Evolutionary conservation across 2,329 filamentous ascomycete species (phyloP).

Genomic region (Stagonosporopsis vannaccii): DNA sequence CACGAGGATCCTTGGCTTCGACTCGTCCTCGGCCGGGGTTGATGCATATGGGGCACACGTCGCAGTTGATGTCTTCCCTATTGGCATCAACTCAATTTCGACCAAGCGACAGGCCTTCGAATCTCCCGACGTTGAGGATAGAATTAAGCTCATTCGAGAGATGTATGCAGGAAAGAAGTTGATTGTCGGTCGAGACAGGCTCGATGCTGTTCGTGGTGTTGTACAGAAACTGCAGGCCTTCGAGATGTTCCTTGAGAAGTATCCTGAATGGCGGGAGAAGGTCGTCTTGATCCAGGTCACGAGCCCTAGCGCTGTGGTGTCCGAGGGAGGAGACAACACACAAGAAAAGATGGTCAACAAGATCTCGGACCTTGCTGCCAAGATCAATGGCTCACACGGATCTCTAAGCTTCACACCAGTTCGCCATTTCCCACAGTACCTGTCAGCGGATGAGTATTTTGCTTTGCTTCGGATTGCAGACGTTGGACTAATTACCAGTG

Average conservation of each 20-base stretch:
- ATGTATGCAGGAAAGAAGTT: slow-evolving; percentile 91
- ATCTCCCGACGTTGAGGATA: slow-evolving; percentile 73
- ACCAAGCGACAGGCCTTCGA: slow-evolving; percentile 79
- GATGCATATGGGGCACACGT: slow-evolving; percentile 89
- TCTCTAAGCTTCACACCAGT: slow-evolving; percentile 89
- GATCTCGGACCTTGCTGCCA: slow-evolving; percentile 87
- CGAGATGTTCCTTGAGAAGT: slow-evolving; percentile 86
- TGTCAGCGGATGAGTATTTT: slow-evolving; percentile 90
- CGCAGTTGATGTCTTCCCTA: slow-evolving; percentile 91
- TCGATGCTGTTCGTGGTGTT: slow-evolving; percentile 91
- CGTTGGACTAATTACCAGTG: slow-evolving; percentile 92
- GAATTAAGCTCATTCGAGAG: slow-evolving; percentile 73
- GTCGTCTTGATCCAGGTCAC: slow-evolving; percentile 96
- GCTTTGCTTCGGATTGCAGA: slow-evolving; percentile 89
- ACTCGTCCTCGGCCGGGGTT: slow-evolving; percentile 82
- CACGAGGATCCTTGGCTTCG: slow-evolving; percentile 88
- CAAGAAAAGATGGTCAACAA: slow-evolving; percentile 85
- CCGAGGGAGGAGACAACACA: slow-evolving; percentile 72
- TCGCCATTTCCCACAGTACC: slow-evolving; percentile 93
- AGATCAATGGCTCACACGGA: slow-evolving; percentile 90
- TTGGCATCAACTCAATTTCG: slow-evolving; percentile 87
- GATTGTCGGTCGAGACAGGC: slow-evolving; percentile 91
- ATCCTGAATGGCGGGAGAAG: slow-evolving; percentile 90
- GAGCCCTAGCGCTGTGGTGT: slow-evolving; percentile 81
- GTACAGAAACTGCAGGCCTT: slow-evolving; percentile 97